Conservation (phyloP, 805 yeast genomes). For the Sungouiozyma intestinalis region DNA sequence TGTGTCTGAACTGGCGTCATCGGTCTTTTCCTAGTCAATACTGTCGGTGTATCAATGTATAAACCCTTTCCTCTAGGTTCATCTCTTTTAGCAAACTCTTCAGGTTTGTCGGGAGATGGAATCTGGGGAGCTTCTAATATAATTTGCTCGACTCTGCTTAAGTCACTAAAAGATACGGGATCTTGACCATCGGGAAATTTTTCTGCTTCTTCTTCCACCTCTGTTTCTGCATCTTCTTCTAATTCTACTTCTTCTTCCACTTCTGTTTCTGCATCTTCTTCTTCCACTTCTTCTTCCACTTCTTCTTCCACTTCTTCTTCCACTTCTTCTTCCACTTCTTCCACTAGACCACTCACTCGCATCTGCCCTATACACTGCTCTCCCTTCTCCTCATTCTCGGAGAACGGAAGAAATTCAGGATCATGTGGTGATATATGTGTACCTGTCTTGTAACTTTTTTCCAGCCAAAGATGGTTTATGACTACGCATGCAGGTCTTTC, state of each 20-base stretch:
- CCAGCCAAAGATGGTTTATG: slow-evolving; percentile 83
- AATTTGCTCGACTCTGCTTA: no score
- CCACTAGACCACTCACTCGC: neutral
- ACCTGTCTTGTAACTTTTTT: slow-evolving; percentile 46
- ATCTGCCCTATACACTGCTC: neutral
- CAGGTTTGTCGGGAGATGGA: no score
- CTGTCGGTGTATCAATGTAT: neutral
- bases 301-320: no score
- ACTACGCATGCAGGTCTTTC: slow-evolving; percentile 26
- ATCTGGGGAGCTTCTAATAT: no score
- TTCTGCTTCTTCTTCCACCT: no score
- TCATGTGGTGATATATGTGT: slow-evolving; percentile 2
- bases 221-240: no score
- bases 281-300: no score
- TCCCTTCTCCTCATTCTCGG: neutral
- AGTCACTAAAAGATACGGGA: no score
- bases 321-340: no score
- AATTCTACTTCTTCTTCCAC: no score
- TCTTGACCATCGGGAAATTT: no score
- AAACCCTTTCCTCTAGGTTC: neutral
- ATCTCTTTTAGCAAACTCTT: neutral
- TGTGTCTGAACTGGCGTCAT: neutral
- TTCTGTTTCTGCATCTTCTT: no score
- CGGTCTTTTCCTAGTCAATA: neutral
- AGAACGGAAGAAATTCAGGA: neutral